Evolutionary conservation across 129 eudicot genomes (phyloP), one percentile per base, ranked within the genome.

Genomic region (Flaveria ramosissima): DNA sequence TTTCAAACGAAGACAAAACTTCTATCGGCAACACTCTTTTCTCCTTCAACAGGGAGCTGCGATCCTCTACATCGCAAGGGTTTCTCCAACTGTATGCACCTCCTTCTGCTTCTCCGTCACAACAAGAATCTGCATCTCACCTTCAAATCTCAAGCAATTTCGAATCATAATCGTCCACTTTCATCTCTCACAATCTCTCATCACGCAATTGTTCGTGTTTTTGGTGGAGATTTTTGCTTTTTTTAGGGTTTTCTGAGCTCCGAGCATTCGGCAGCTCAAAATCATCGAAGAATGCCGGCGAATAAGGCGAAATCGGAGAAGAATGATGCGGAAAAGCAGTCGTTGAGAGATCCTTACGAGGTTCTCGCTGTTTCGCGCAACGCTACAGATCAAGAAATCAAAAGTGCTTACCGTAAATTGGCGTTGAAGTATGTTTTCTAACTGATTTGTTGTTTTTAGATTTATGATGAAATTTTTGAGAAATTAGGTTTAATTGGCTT

Each of bases 351-450:
- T 76, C 92, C 97, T 1, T 92, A 92, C 59, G 97, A 92, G 71
- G 95, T 89, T 57, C 88, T 92, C 68, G 89, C 95, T 36, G 97
- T 89, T 56, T 65, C 80, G 30, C 86, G 82, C 14, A 89, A 78
- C 83, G 85, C 95, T 24, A 89, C 97, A 16, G 97, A 92, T 85
- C 97, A 92, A 46, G 95, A 92, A 84, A 87, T 92, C 72, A 92
- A 92, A 70, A 76, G 79, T 20, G 95, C 97, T 74, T 92, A 92
- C 46, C 84, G 97, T 46, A 92, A 92, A 87, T 74, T 92, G 81
- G 97, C 97, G 47, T 77, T 92, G 60, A 92, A 92, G 97, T 92
- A 92, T 56, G 79, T 85, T 72, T 41, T 45, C 4, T 70, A 39
- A 6, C 63, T 47, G 42, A 26, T 14, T 27, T 51, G 5, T 2